Conservation (phyloP, 768 basidiomycete genomes). For the Chiua virens region DNA sequence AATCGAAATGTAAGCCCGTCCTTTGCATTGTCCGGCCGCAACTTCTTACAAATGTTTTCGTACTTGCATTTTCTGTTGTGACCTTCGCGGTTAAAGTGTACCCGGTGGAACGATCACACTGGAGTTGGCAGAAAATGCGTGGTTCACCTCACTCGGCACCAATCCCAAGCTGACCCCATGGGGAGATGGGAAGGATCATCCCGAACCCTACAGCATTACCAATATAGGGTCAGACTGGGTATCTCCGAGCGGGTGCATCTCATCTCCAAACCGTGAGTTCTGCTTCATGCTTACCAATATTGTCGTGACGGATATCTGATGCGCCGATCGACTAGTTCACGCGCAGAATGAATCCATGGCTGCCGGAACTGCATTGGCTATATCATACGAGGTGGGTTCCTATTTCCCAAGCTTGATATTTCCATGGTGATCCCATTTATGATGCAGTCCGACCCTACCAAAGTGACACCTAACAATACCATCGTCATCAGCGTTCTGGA, state of each 20-base stretch:
- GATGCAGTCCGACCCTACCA: too few species aligned
- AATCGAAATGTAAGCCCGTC: conserved; percentile 9
- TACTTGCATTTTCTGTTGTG: background rate
- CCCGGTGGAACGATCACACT: background rate
- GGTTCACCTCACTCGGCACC: background rate
- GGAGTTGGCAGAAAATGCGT: conserved; percentile 8
- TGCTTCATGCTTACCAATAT: background rate
- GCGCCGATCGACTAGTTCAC: conserved; percentile 7
- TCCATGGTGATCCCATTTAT: too few species aligned
- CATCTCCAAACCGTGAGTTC: conserved; percentile 14
- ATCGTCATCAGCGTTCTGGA: too few species aligned
- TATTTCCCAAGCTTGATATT: background rate
- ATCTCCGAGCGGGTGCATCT: background rate
- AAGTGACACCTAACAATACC: too few species aligned
- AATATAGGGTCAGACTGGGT: background rate
- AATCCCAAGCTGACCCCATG: too few species aligned
- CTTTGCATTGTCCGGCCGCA: background rate
- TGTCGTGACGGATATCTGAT: background rate
- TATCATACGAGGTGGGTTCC: conserved; percentile 15
- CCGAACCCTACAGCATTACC: background rate
- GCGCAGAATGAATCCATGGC: conserved; percentile 6
- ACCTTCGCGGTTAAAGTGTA: background rate
- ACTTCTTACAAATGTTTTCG: background rate
- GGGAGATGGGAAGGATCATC: too few species aligned
- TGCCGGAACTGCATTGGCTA: conserved; percentile 7